phyloP scores from a whole-genome alignment of 2,329 filamentous ascomycete species.

The Ascochyta viciae-villosae region DNA sequence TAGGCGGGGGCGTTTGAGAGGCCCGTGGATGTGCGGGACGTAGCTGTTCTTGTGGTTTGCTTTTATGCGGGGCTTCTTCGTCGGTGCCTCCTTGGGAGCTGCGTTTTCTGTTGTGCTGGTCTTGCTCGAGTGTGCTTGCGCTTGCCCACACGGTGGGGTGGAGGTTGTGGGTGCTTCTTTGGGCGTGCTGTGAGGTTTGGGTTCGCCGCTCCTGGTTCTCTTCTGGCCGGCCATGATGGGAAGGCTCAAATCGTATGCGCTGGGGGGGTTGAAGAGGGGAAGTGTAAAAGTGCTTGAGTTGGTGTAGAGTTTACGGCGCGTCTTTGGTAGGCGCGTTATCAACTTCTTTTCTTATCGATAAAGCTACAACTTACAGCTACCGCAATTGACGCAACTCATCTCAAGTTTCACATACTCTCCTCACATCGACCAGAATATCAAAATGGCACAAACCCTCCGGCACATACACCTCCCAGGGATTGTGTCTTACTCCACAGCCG shows the following conservation, averaged over 20 bases:
- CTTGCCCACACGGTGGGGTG: conserved; percentile 9
- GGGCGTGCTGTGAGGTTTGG: conserved; percentile 18
- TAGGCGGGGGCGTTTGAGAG: conserved; percentile 4
- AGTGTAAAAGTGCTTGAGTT: not conserved
- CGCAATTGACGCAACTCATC: conserved; percentile 3
- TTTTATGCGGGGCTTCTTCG: conserved; percentile 2
- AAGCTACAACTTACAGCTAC: conserved; percentile 3
- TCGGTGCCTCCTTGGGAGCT: not conserved
- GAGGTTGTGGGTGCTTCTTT: not conserved
- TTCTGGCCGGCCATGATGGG: conserved; percentile 34
- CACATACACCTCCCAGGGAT: conserved; percentile 66
- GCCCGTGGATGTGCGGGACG: conserved; percentile 1
- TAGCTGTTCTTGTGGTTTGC: conserved; percentile 6
- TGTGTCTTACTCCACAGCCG: conserved; percentile 62
- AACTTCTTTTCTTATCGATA: conserved; percentile 30
- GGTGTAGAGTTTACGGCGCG: not conserved
- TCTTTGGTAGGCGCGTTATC: conserved; percentile 14
- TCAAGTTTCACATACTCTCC: not conserved
- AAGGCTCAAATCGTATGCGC: not conserved
- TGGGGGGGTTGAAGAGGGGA: not conserved
- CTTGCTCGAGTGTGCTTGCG: conserved; percentile 25
- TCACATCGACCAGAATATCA: not conserved
- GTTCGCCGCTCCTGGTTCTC: conserved; percentile 31
- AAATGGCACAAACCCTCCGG: conserved; percentile 51
- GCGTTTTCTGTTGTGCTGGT: conserved; percentile 15